phyloP scores from a whole-genome alignment of 768 basidiomycete species.

The Leucosporidium scottii region DNA sequence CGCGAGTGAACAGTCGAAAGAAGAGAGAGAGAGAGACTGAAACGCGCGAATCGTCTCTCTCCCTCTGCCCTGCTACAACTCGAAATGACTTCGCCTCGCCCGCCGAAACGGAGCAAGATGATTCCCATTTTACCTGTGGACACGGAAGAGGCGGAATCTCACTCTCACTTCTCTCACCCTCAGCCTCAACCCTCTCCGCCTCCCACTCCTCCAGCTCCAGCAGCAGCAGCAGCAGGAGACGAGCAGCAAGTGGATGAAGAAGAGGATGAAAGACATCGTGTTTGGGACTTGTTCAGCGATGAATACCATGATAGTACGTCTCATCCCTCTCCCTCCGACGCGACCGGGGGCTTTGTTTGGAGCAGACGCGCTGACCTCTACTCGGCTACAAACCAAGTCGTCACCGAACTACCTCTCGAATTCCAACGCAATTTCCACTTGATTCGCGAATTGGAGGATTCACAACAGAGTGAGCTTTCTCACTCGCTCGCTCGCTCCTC shows the following conservation, averaged over 20 bases:
- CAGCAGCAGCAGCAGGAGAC: constrained; percentile 22
- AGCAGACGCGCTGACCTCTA: neutral
- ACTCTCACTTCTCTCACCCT: too few species aligned
- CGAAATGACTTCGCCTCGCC: too few species aligned
- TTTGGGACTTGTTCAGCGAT: constrained; percentile 50
- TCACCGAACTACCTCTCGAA: constrained; percentile 70
- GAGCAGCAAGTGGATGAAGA: constrained; percentile 40
- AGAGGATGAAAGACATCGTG: constrained; percentile 65
- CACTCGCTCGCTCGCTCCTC: neutral
- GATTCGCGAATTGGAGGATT: constrained; percentile 65
- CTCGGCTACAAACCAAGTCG: constrained; percentile 51
- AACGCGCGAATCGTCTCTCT: too few species aligned
- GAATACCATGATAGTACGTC: constrained; percentile 67
- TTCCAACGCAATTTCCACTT: constrained; percentile 64
- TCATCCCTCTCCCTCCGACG: neutral
- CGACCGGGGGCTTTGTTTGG: too few species aligned
- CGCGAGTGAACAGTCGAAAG: too few species aligned
- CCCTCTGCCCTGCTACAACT: too few species aligned
- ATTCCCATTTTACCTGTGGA: too few species aligned
- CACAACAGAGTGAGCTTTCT: constrained; percentile 50
- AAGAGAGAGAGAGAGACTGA: too few species aligned
- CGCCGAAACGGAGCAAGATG: too few species aligned
- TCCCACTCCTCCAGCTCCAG: too few species aligned
- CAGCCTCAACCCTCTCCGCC: too few species aligned
- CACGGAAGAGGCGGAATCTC: too few species aligned